phyloP scores from a whole-genome alignment of 2,329 filamentous ascomycete genomes.

The Chrysosporium queenslandicum region DNA sequence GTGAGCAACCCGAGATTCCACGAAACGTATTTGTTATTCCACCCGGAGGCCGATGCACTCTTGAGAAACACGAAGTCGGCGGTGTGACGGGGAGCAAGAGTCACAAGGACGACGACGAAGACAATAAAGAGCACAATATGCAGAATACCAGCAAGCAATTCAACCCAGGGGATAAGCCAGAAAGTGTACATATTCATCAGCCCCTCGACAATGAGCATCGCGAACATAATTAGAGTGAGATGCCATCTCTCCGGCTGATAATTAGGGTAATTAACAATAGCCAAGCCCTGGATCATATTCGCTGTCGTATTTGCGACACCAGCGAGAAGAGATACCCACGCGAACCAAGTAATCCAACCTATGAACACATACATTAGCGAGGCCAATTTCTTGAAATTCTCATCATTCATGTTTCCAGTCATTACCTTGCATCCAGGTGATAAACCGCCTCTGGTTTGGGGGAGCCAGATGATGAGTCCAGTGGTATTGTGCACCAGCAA shows the following conservation, averaged over 20 bases:
- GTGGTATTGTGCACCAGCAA: slow-evolving; percentile 37
- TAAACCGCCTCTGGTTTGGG: slow-evolving; percentile 23
- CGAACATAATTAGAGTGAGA: slow-evolving; percentile 32
- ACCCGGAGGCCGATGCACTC: slow-evolving; percentile 24
- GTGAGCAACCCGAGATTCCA: slow-evolving; percentile 34
- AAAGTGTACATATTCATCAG: slow-evolving; percentile 29
- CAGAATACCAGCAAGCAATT: slow-evolving; percentile 29
- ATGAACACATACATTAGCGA: too few relatives aligned
- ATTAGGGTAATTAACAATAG: slow-evolving; percentile 25
- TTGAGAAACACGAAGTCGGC: slow-evolving; percentile 27
- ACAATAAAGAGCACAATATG: slow-evolving; percentile 31
- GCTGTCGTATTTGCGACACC: slow-evolving; percentile 29
- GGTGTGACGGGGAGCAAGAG: slow-evolving; percentile 26
- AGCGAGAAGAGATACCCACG: slow-evolving; percentile 31
- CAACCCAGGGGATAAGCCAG: slow-evolving; percentile 33
- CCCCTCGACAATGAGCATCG: slow-evolving; percentile 26
- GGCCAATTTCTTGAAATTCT: too few relatives aligned
- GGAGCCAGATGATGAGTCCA: slow-evolving; percentile 34
- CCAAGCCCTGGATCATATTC: slow-evolving; percentile 29
- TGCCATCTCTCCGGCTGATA: slow-evolving; percentile 32
- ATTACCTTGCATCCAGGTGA: slow-evolving; percentile 27
- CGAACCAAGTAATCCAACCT: slow-evolving; percentile 37
- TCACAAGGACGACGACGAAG: slow-evolving; percentile 28
- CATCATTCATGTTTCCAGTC: not conserved
- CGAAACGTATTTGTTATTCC: slow-evolving; percentile 26